Evolutionary conservation across 192 early-diverging fungal genomes (phyloP), one percentile per base, ranked within the genome.

Genomic region (Coemansia sp.): DNA sequence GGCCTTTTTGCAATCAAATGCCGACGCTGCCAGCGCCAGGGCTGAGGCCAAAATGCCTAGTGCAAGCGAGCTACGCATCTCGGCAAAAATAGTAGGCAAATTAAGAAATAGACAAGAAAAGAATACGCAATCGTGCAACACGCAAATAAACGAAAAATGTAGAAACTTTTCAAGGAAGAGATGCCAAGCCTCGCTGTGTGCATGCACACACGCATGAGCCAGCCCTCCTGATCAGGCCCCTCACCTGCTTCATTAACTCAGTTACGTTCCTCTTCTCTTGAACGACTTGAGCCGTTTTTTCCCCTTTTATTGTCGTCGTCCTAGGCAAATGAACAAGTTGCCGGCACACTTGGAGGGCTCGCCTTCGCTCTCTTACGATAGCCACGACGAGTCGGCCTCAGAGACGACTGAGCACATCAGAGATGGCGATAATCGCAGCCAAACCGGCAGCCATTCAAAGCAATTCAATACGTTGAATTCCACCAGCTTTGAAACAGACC

Each of bases 1-100:
- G 6, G 68, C 64, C 38, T 67, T 69, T 28, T 76, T 77, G 70
- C 79, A 82, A 67, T 82, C 79, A 21, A 82, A 82, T 13, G 66
- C 67, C 2, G 74, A 63, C 4, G 60, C 28, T 16, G 64, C 21
- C 18, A 60, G 16, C 16, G n/a, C 16, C 31, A 45, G 18, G 0
- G 60, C 40, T 9, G 60, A 40, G 28, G 51, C 60, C 40, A 69
- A 14, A 43, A 58, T 6, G 24, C 51, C 60, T n/a, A 69, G 28
- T 33, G 60, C 53, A 9, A 34, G 14, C 11, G 18, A 58, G 20
- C 28, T 38, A 42, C 48, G 66, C 66, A 61, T 68, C 56, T 56
- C 53, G 5, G 16, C 13, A n/a, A 28, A 34, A 10, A 50, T 4
- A 11, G 26, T 10, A 26, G 4, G 23, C n/a, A 9, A 13, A 26